Evolutionary conservation across 2,329 filamentous ascomycete genomes (phyloP).

Genomic region (Xylaria sp.): DNA sequence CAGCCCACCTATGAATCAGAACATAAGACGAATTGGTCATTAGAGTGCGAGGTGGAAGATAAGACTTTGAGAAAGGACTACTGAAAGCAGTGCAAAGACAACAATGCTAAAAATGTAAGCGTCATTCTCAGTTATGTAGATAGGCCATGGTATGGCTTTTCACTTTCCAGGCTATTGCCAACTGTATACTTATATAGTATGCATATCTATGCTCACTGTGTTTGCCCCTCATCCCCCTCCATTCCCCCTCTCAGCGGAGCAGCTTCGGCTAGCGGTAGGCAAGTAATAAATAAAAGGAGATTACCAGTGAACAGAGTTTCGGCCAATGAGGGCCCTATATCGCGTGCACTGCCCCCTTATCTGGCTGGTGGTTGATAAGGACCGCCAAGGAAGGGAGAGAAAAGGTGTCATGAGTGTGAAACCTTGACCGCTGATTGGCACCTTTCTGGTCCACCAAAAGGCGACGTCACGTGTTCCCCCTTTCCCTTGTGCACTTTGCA

Average conservation of each 20-base stretch:
- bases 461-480: constrained; percentile 11
- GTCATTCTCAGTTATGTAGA: constrained; percentile 3
- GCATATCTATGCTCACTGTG: not conserved
- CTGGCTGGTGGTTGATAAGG: constrained; percentile 12
- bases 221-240: constrained; percentile 1
- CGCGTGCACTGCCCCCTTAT: not conserved
- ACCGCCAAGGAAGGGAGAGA: not conserved
- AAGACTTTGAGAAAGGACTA: not conserved
- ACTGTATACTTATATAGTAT: not conserved
- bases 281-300: constrained; percentile 8
- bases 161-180: not conserved
- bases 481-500: constrained; percentile 6
- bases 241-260: not conserved
- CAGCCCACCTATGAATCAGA: not conserved
- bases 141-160: not conserved
- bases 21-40: not conserved
- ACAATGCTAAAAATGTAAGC: constrained; percentile 10
- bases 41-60: not conserved
- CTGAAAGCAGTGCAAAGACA: not conserved
- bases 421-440: constrained; percentile 1
- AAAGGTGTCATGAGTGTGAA: not conserved
- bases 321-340: constrained; percentile 1
- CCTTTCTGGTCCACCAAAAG: constrained; percentile 1
- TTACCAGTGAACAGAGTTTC: not conserved
- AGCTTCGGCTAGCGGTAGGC: not conserved